Evolutionary conservation across 1,139 yeast species (phyloP), one percentile per base, ranked within the genome.

Genomic region (Pichia terricola): DNA sequence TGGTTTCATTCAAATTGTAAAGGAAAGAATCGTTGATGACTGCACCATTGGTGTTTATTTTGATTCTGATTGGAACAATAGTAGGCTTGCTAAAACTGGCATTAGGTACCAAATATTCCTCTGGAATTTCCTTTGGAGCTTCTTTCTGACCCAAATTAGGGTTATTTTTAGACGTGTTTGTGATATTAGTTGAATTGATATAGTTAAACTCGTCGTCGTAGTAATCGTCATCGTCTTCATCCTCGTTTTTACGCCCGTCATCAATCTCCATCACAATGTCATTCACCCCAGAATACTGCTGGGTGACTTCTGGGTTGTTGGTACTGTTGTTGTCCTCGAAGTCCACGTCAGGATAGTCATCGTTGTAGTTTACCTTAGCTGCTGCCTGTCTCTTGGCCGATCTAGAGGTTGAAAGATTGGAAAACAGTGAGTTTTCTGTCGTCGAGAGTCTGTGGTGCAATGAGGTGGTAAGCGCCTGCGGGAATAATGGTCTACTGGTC

Each of bases 1-100:
- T 67, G 4, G 77, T 66, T 58, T 91, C 97, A 56, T 81, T 79
- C 39, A 85, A 58, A 58, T 91, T 88, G 98, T 98, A 91, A 74
- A 89, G 73, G 56, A 94, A 80, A 49, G 79, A 79, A 58, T 91
- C 99, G 26, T 77, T 79, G 28, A 89, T 70, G 47, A 84, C 77
- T 27, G 78, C 75, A 34, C 75, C 74, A 45, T 81, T 81, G 50
- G 79, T 77, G 50, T 87, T 96, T 35, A 89, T 62, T 45, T 77
- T 78, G 35, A 94, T 65, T 50, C 87, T 77, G 32, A 91, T 80
- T 2, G 99, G 98, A 27, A 91, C 28, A 41, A 88, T 66, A 3
- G 75, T 62, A 40, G 66, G 70, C n/a, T 59, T 57, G 10, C 46
- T 33, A 9, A 43, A 40, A 57, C 55, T 31, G 51, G 49, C 32